Evolutionary conservation across 2,329 filamentous ascomycete genomes (phyloP).

Genomic region (Lasiodiplodia citricola): DNA sequence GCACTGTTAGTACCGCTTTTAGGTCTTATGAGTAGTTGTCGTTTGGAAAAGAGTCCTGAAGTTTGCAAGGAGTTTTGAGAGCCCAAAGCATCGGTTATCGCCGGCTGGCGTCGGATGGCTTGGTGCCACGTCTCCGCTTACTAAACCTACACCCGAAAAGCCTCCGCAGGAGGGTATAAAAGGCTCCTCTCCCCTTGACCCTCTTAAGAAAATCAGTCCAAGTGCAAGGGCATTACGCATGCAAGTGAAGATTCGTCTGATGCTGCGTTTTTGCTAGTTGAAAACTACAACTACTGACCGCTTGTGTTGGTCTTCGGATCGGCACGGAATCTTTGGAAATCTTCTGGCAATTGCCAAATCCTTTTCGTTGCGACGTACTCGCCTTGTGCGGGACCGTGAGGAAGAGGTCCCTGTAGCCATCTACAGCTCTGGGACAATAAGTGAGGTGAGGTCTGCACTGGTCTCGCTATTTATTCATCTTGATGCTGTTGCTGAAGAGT

Average conservation of each 20-base stretch:
- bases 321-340: slow-evolving; percentile 77
- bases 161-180: background rate
- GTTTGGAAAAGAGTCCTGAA: too few species aligned
- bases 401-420: background rate
- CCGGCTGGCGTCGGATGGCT: too few species aligned
- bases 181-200: slow-evolving; percentile 37
- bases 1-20: too few species aligned
- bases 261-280: slow-evolving; percentile 89
- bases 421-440: background rate
- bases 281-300: slow-evolving; percentile 82
- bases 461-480: background rate
- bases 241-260: slow-evolving; percentile 89
- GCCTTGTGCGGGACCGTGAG: slow-evolving; percentile 6
- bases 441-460: background rate
- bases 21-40: too few species aligned
- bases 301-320: slow-evolving; percentile 73
- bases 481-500: background rate
- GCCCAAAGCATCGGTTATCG: too few species aligned
- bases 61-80: too few species aligned
- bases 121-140: too few species aligned
- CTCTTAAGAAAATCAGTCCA: too few species aligned
- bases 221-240: slow-evolving; percentile 82
- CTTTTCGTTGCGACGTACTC: slow-evolving; percentile 13
- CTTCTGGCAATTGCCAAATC: background rate
- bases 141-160: too few species aligned